These are phyloP conservation scores for Evernia prunastri DNA, from an alignment of 495 filamentous ascomycete genomes.

Conservation along the genomic window DNA sequence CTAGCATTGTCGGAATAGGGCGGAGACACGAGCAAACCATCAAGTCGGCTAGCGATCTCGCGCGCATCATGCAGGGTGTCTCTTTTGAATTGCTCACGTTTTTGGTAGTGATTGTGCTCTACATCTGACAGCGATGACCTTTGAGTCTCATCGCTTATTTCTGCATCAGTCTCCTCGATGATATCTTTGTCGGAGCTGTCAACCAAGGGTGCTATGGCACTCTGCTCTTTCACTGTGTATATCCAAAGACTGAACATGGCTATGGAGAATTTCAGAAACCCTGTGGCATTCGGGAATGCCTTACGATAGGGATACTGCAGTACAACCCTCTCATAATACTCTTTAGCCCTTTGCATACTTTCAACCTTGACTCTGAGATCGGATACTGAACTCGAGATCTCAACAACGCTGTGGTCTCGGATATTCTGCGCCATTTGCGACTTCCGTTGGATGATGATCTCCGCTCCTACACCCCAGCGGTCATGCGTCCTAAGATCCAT, in stretches of 20 bases:
- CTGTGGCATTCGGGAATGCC: conserved; percentile 37
- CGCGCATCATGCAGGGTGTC: conserved; percentile 41
- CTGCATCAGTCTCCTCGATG: not conserved
- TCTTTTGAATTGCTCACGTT: conserved; percentile 20
- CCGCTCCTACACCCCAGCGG: conserved; percentile 65
- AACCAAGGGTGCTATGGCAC: not conserved
- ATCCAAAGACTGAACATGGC: conserved; percentile 65
- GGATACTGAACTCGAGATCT: not conserved
- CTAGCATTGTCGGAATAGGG: conserved; percentile 56
- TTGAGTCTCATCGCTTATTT: not conserved
- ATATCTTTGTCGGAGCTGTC: not conserved
- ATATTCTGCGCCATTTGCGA: conserved; percentile 23
- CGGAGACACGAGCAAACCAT: conserved; percentile 53
- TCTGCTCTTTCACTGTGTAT: conserved; percentile 44
- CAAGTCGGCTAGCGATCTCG: conserved; percentile 56
- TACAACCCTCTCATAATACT: conserved; percentile 63
- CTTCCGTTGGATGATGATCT: conserved; percentile 52
- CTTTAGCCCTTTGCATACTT: conserved; percentile 50
- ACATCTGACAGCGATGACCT: not conserved
- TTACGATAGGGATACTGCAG: conserved; percentile 57
- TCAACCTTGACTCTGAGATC: conserved; percentile 37
- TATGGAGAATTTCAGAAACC: conserved; percentile 54
- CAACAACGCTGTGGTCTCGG: not conserved
- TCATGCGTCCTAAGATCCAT: conserved; percentile 50
- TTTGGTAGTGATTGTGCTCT: not conserved